These are phyloP conservation scores for Otatea glauca DNA, from an alignment of 176 grass and related monocot genomes.

Conservation along the genomic window DNA sequence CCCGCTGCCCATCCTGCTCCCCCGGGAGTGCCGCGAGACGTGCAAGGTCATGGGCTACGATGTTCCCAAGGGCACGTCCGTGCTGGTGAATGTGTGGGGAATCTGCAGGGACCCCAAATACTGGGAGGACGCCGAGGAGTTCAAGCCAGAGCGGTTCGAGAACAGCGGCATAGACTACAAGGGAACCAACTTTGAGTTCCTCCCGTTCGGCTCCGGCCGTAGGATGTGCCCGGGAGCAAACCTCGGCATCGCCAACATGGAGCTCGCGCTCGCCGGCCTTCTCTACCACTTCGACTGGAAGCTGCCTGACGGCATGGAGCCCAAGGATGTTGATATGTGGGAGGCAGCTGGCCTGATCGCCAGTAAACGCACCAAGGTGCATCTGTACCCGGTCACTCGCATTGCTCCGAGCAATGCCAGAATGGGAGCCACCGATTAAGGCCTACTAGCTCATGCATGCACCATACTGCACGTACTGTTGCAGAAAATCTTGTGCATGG, in stretches of 20 bases:
- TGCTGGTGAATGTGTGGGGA: slow-evolving; percentile 1
- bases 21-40: neutral
- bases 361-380: neutral
- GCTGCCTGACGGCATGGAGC: neutral
- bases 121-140: neutral
- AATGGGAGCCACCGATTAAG: neutral
- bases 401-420: neutral
- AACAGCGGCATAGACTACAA: neutral
- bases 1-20: neutral
- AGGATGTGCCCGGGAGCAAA: neutral
- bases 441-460: no score
- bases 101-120: neutral
- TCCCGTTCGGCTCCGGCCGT: slow-evolving; percentile 5
- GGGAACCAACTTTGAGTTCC: neutral
- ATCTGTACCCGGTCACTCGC: neutral
- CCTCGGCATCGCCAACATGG: slow-evolving; percentile 20
- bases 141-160: slow-evolving; percentile 37
- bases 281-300: slow-evolving; percentile 40
- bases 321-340: neutral
- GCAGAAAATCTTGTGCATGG: no score
- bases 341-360: neutral
- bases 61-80: neutral
- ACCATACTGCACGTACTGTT: no score
- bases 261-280: neutral
- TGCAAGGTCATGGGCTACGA: slow-evolving; percentile 42